Percentiles rank a stretch among this genome's conserved stretches.
phyloP scores from a whole-genome alignment of 495 filamentous ascomycete genomes.

The Hypoxylon fragiforme region DNA sequence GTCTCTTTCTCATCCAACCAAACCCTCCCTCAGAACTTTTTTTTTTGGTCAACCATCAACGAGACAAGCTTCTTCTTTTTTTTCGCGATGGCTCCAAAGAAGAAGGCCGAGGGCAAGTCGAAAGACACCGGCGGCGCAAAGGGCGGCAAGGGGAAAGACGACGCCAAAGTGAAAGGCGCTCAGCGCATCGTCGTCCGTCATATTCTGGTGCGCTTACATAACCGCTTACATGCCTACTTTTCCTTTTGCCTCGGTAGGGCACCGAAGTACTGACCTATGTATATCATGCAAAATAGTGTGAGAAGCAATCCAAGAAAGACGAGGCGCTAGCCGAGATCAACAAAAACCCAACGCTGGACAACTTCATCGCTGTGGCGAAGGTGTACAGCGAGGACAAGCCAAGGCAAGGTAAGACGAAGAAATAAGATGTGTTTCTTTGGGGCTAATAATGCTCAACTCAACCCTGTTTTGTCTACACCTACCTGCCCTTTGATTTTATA shows the following conservation, averaged over 20 bases:
- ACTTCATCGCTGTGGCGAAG: constrained; percentile 87
- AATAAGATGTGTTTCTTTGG: too few relatives aligned
- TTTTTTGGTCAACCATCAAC: constrained; percentile 15
- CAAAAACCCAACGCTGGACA: constrained; percentile 60
- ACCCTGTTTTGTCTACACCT: too few relatives aligned
- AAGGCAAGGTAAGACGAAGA: constrained; percentile 66
- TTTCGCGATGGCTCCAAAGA: constrained; percentile 31
- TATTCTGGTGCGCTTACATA: constrained; percentile 65
- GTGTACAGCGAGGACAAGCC: constrained; percentile 92
- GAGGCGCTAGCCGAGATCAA: constrained; percentile 78
- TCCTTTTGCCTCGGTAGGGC: not conserved
- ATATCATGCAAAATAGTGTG: too few relatives aligned
- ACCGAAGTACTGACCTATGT: too few relatives aligned
- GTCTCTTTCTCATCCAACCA: constrained; percentile 12
- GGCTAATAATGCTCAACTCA: constrained; percentile 4
- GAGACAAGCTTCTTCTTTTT: too few relatives aligned
- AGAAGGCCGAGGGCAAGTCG: constrained; percentile 38
- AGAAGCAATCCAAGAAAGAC: constrained; percentile 87
- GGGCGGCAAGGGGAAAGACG: constrained; percentile 55
- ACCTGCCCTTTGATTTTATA: too few relatives aligned
- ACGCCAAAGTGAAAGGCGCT: constrained; percentile 67
- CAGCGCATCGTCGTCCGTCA: constrained; percentile 84
- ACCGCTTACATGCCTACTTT: not conserved
- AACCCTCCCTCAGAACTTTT: too few relatives aligned
- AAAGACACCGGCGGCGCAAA: constrained; percentile 50